Percentiles rank a stretch among this genome's conserved stretches.
Evolutionary conservation across 805 yeast genomes (phyloP).

Genomic region (Yarrowia sp.): DNA sequence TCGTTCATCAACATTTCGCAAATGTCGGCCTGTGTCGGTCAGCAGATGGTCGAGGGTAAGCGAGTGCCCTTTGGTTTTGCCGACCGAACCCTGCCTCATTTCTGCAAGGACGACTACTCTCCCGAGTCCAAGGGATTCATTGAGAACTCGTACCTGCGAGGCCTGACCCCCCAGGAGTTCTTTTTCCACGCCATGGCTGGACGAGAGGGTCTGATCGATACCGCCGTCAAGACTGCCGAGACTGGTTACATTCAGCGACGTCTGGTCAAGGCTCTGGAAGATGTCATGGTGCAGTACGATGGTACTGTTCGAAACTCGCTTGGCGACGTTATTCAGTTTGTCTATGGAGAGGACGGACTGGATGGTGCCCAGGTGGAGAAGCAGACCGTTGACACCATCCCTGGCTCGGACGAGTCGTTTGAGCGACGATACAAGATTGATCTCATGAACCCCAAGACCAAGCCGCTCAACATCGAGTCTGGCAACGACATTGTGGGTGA

Average conservation of each 20-base stretch:
- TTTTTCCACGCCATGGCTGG: conserved; percentile 99
- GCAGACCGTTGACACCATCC: conserved; percentile 93
- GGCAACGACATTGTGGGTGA: conserved; percentile 93
- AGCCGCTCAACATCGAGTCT: conserved; percentile 80
- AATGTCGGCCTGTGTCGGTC: conserved; percentile 99
- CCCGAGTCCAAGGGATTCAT: conserved; percentile 99
- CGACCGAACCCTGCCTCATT: conserved; percentile 96
- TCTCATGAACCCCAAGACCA: conserved; percentile 66
- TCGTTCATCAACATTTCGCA: conserved; percentile 98
- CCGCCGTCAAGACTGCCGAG: conserved; percentile 99
- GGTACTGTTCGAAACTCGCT: conserved; percentile 97
- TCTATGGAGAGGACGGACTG: conserved; percentile 98
- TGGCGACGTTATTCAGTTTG: conserved; percentile 94
- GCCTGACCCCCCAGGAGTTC: conserved; percentile 97
- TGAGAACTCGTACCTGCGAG: conserved; percentile 95
- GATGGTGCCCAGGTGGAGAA: conserved; percentile 98
- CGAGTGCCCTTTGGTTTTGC: conserved; percentile 98
- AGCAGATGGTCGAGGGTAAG: conserved; percentile 99
- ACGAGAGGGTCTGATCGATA: conserved; percentile 99
- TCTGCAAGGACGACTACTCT: conserved; percentile 97
- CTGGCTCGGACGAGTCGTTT: conserved; percentile 86
- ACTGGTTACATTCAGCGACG: conserved; percentile 99
- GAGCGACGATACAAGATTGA: conserved; percentile 87
- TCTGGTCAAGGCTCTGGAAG: conserved; percentile 94
- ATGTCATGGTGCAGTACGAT: conserved; percentile 97